A percentile compares a stretch with the other conserved stretches of the same genome.
These are phyloP conservation scores for Cryptosporidium ubiquitum DNA, from an alignment of 169 alveolate genomes.

Conservation along the genomic window DNA sequence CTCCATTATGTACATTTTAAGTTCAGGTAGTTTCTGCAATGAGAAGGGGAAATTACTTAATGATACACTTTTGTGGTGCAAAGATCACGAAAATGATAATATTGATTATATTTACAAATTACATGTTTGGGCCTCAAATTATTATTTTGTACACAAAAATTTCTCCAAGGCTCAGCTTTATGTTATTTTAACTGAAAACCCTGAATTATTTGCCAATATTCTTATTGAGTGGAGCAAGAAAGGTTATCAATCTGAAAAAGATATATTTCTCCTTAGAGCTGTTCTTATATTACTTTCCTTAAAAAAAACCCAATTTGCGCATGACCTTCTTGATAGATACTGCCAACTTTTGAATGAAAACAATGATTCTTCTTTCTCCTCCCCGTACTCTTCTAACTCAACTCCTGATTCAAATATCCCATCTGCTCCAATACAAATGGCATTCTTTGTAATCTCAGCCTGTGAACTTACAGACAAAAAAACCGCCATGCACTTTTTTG, in stretches of 20 bases:
- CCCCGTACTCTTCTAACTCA: background rate
- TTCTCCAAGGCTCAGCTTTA: slow-evolving; percentile 50
- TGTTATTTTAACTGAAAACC: slow-evolving; percentile 48
- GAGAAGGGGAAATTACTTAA: slow-evolving; percentile 36
- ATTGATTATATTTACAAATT: slow-evolving; percentile 12
- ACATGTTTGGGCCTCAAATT: slow-evolving; percentile 63
- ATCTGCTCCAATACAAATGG: slow-evolving; percentile 39
- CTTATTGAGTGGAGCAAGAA: slow-evolving; percentile 38
- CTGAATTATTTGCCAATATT: slow-evolving; percentile 42
- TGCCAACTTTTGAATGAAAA: background rate
- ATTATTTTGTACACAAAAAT: slow-evolving; percentile 18
- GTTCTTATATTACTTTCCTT: slow-evolving; percentile 30
- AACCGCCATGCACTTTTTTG: slow-evolving; percentile 32
- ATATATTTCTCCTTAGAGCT: slow-evolving; percentile 67
- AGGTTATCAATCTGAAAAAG: slow-evolving; percentile 65
- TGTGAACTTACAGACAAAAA: slow-evolving; percentile 48
- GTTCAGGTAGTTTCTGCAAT: background rate
- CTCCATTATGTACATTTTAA: slow-evolving; percentile 25
- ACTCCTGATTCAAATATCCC: background rate
- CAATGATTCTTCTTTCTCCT: background rate
- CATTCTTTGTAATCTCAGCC: slow-evolving; percentile 30
- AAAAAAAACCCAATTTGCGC: slow-evolving; percentile 22
- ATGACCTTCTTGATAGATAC: slow-evolving; percentile 43
- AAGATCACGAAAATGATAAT: slow-evolving; percentile 8
- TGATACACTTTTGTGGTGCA: slow-evolving; percentile 55